phyloP scores from a whole-genome alignment of 306 rosid species.

The Trichosanthes truncata region DNA sequence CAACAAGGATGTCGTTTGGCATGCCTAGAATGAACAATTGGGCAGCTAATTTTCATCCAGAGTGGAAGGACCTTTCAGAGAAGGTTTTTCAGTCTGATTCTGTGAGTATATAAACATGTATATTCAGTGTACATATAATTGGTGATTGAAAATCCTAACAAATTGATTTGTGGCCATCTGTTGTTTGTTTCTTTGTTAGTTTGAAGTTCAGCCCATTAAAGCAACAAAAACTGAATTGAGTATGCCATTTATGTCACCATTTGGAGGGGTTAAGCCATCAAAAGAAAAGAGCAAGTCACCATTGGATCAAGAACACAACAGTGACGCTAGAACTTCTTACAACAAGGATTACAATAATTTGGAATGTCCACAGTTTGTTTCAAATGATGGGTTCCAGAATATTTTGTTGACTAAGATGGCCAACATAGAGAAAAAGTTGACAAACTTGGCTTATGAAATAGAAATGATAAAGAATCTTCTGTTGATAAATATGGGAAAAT shows the following conservation, averaged over 20 bases:
- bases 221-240: neutral
- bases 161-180: neutral
- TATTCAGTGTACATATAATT: neutral
- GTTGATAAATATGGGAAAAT: neutral
- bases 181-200: neutral
- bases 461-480: neutral
- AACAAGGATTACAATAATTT: neutral
- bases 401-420: neutral
- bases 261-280: neutral
- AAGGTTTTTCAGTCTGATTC: neutral
- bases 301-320: neutral
- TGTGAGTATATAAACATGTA: neutral
- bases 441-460: neutral
- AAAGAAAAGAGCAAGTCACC: neutral
- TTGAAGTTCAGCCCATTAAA: neutral
- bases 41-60: neutral
- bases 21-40: conserved; percentile 1
- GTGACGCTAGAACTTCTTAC: neutral
- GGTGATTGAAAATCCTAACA: neutral
- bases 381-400: neutral
- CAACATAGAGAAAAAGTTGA: neutral
- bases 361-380: neutral
- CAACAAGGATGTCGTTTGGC: neutral
- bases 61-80: neutral
- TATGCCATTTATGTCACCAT: neutral